Percentiles rank a stretch among this genome's conserved stretches.
Conservation (phyloP, 129 eudicot genomes). For the Saussurea involucrata region DNA sequence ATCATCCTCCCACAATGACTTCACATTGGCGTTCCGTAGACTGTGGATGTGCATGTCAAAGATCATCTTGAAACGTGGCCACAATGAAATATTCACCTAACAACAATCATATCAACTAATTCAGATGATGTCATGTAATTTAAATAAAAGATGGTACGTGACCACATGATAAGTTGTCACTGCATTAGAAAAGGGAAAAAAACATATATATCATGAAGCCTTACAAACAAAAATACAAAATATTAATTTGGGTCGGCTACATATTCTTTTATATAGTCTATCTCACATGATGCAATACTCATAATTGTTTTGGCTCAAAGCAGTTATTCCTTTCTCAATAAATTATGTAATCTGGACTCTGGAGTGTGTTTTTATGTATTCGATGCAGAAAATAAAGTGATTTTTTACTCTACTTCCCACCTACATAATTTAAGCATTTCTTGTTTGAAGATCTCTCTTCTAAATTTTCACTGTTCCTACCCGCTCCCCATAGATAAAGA, state of each 20-base stretch:
- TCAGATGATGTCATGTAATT: not conserved
- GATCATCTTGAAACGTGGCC: slow-evolving; percentile 98
- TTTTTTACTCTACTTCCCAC: too few species aligned
- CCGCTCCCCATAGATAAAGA: too few species aligned
- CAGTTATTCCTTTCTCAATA: too few species aligned
- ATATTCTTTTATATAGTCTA: not conserved
- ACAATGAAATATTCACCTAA: slow-evolving; percentile 86
- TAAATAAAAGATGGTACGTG: not conserved
- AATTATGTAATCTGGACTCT: too few species aligned
- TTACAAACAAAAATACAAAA: not conserved
- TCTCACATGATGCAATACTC: not conserved
- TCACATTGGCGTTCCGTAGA: slow-evolving; percentile 79
- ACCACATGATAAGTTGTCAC: not conserved
- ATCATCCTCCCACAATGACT: slow-evolving; percentile 96
- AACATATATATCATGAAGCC: not conserved
- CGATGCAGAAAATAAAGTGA: too few species aligned
- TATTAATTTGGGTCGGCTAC: not conserved
- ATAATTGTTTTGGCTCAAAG: not conserved
- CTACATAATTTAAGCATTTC: too few species aligned
- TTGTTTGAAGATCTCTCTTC: too few species aligned
- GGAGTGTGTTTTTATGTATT: too few species aligned
- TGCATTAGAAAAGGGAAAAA: too few species aligned
- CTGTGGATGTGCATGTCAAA: slow-evolving; percentile 97
- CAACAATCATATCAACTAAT: slow-evolving; percentile 7
- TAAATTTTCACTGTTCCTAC: too few species aligned